phyloP scores from a whole-genome alignment of 768 basidiomycete species.

The Termitomyces sp. region DNA sequence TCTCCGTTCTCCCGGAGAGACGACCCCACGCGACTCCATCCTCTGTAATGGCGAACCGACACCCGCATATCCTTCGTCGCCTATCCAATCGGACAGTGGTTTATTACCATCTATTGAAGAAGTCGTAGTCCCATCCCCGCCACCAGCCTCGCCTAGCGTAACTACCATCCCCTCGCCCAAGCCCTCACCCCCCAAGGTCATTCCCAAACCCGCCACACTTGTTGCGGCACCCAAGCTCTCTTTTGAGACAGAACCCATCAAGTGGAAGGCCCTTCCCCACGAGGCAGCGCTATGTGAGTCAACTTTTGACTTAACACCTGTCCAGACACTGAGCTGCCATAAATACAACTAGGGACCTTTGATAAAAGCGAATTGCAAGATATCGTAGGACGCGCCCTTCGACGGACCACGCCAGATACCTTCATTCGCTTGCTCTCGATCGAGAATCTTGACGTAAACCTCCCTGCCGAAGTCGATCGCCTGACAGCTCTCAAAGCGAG shows the following conservation, averaged over 20 bases:
- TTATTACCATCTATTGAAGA: constrained; percentile 8
- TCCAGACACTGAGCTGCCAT: background rate
- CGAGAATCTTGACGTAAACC: constrained; percentile 52
- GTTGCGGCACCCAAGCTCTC: constrained; percentile 44
- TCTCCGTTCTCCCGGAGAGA: constrained; percentile 4
- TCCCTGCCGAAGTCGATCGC: constrained; percentile 55
- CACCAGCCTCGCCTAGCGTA: background rate
- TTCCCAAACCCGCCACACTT: constrained; percentile 28
- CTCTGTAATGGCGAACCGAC: constrained; percentile 7
- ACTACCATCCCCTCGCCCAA: background rate
- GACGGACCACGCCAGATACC: constrained; percentile 60
- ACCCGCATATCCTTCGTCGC: constrained; percentile 13
- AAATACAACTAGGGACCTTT: constrained; percentile 42
- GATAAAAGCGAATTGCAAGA: constrained; percentile 58
- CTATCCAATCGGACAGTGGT: constrained; percentile 4
- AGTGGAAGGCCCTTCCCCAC: constrained; percentile 64
- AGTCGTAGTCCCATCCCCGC: constrained; percentile 2
- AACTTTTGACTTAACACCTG: constrained; percentile 14
- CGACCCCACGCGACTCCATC: constrained; percentile 13
- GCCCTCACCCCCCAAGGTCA: constrained; percentile 7
- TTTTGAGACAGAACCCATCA: constrained; percentile 53
- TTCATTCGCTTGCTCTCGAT: constrained; percentile 66
- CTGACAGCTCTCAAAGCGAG: constrained; percentile 45
- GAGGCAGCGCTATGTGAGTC: constrained; percentile 58
- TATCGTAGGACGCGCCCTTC: constrained; percentile 68